Percentiles rank a stretch among this genome's conserved stretches.
These are phyloP conservation scores for Athelia psychrophila DNA, from an alignment of 1,284 basidiomycete species.

Conservation along the genomic window DNA sequence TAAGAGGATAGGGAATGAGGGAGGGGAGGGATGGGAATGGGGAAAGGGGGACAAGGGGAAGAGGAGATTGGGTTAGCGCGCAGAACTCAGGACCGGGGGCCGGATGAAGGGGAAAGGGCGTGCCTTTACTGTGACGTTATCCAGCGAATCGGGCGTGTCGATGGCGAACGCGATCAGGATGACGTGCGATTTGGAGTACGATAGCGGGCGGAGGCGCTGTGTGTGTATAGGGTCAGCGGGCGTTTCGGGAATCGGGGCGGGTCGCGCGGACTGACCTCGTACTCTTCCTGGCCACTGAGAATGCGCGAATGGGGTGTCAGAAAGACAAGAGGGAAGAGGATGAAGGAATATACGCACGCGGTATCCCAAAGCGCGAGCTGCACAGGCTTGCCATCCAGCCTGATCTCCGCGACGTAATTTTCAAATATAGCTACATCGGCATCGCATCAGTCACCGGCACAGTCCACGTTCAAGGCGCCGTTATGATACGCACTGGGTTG, in stretches of 20 bases:
- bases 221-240: background rate
- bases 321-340: conserved; percentile 6
- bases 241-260: conserved; percentile 1
- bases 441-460: conserved; percentile 9
- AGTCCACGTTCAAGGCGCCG: conserved; percentile 2
- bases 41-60: conserved; percentile 4
- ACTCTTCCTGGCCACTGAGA: conserved; percentile 86
- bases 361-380: conserved; percentile 98
- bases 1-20: too few species aligned
- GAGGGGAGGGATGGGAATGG: conserved; percentile 10
- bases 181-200: conserved; percentile 97
- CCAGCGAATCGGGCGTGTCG: conserved; percentile 95
- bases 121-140: conserved; percentile 91
- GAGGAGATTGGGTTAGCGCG: too few species aligned
- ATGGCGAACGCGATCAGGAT: conserved; percentile 97
- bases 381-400: conserved; percentile 95
- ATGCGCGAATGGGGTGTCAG: conserved; percentile 13
- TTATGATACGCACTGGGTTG: conserved; percentile 47
- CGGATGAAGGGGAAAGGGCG: conserved; percentile 27
- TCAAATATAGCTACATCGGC: conserved; percentile 82
- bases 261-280: conserved; percentile 61
- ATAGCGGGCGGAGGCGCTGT: conserved; percentile 89
- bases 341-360: conserved; percentile 60
- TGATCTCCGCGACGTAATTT: conserved; percentile 98
- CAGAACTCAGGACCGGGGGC: too few species aligned